Base-by-base conservation (phyloP, 768 basidiomycete genomes). In the Trametes cinnabarina region DNA sequence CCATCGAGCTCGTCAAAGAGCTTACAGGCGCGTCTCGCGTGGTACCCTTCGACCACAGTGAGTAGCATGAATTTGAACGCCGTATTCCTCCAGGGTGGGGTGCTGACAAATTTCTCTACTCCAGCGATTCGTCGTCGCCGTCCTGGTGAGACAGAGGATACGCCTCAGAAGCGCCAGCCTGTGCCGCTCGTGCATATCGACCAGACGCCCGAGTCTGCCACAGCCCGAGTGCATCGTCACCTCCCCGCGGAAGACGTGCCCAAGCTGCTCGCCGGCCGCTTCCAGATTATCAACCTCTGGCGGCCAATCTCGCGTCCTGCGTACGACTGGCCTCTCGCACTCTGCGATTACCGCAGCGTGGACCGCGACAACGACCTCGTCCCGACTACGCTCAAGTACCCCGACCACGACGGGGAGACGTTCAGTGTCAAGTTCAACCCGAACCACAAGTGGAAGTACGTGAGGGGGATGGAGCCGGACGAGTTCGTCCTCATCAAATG, bases 1-100 rank as follows among this genome's bases (percentile, higher is more conserved):
- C 80, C 63, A 72, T 76, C 17, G 80, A 81, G 65, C 72, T 86
- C 41, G 67, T 87, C 41, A 86, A 87, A 73, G 68, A 80, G 57
- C 53, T 82, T 10, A 85, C 85, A 0, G 84, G 86, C 3, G 86
- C 86, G 0, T 80, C 74, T 62, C 73, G 76, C 23, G 82, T 84
- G 10, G 79, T 85, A n/a, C 51, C 86, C 14, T 88, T 87, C 62
- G 84, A 86, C 63, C 85, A 86, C 64, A 86, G 85, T 83, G 56
- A 52, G 83, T 66, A 19, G 19, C n/a, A 32, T n/a, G n/a, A n/a
- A n/a, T n/a, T n/a, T n/a, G n/a, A n/a, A n/a, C n/a, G n/a, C n/a
- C n/a, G n/a, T n/a, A n/a, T n/a, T n/a, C n/a, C n/a, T n/a, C n/a
- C n/a, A n/a, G n/a, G n/a, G n/a, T n/a, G n/a, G n/a, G n/a, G n/a